phyloP scores from a whole-genome alignment of 495 filamentous ascomycete species.

The Aspergillus bridgeri region DNA sequence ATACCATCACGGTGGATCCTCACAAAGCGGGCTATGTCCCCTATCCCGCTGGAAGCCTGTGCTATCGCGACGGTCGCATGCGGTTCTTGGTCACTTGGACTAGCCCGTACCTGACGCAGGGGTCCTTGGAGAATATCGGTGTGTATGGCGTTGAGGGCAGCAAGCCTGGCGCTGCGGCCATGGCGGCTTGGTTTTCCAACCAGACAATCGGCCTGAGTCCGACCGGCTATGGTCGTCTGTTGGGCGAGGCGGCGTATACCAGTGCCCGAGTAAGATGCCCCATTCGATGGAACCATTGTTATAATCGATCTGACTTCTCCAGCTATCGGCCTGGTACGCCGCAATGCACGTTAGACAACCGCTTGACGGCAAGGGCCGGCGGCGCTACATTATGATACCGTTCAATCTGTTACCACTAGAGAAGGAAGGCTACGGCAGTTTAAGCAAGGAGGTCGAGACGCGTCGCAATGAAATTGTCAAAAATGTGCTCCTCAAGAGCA shows the following conservation, averaged over 20 bases:
- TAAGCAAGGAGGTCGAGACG: no score
- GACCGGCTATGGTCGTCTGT: constrained; percentile 34
- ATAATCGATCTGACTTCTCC: no score
- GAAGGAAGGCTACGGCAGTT: no score
- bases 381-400: no score
- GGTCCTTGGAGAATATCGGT: constrained; percentile 34
- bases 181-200: constrained; percentile 40
- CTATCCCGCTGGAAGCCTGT: constrained; percentile 44
- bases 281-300: no score
- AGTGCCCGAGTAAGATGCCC: constrained; percentile 29
- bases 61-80: constrained; percentile 43
- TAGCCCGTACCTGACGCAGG: constrained; percentile 33
- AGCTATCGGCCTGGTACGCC: no score
- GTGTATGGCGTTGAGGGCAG: constrained; percentile 46
- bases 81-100: constrained; percentile 44
- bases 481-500: constrained; percentile 34
- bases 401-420: no score
- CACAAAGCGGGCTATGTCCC: constrained; percentile 47
- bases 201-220: constrained; percentile 30
- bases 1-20: constrained; percentile 46
- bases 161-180: constrained; percentile 42
- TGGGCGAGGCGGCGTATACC: constrained; percentile 33
- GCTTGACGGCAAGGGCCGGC: no score
- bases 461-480: no score
- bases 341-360: no score